Percentiles rank a stretch among this genome's conserved stretches.
phyloP scores from a whole-genome alignment of 257 asterid genomes.

The Plantago ovata region DNA sequence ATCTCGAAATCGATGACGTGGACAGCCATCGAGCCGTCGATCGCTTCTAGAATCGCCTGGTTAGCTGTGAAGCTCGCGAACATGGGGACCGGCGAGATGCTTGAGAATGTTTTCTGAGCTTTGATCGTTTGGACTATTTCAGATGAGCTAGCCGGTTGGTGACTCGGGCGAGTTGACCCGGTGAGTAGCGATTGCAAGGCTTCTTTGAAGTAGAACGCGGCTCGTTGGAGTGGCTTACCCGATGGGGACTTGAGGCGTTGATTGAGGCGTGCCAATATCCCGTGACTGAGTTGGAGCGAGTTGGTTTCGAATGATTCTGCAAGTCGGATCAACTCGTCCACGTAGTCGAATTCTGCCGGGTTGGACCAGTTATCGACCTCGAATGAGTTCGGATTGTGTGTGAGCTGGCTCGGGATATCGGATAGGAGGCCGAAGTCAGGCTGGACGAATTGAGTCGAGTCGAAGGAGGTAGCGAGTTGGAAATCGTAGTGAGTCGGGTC shows the following conservation, averaged over 20 bases:
- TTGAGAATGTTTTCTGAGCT: conserved; percentile 64
- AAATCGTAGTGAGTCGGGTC: conserved; percentile 43
- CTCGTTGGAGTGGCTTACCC: conserved; percentile 76
- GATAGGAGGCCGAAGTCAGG: conserved; percentile 43
- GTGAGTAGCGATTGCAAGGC: conserved; percentile 54
- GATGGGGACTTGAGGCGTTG: conserved; percentile 57
- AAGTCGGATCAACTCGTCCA: conserved; percentile 75
- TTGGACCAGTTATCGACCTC: conserved; percentile 28
- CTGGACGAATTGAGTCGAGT: conserved; percentile 37
- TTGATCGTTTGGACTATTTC: conserved; percentile 70
- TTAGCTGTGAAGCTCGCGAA: conserved; percentile 62
- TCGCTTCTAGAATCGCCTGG: conserved; percentile 53
- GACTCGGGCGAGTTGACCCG: conserved; percentile 38
- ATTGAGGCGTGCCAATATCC: conserved; percentile 76
- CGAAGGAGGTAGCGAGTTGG: conserved; percentile 38
- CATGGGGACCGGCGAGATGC: conserved; percentile 58
- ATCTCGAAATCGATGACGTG: conserved; percentile 61
- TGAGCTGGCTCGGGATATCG: conserved; percentile 32
- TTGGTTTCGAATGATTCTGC: conserved; percentile 85
- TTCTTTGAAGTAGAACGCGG: conserved; percentile 93
- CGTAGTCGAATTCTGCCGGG: conserved; percentile 60
- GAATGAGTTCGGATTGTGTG: conserved; percentile 17
- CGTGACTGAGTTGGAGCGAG: conserved; percentile 73
- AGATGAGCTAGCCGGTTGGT: conserved; percentile 39
- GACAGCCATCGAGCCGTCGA: conserved; percentile 38